Conservation (phyloP, 2,329 filamentous ascomycete species). For the Erysiphe pisi region DNA sequence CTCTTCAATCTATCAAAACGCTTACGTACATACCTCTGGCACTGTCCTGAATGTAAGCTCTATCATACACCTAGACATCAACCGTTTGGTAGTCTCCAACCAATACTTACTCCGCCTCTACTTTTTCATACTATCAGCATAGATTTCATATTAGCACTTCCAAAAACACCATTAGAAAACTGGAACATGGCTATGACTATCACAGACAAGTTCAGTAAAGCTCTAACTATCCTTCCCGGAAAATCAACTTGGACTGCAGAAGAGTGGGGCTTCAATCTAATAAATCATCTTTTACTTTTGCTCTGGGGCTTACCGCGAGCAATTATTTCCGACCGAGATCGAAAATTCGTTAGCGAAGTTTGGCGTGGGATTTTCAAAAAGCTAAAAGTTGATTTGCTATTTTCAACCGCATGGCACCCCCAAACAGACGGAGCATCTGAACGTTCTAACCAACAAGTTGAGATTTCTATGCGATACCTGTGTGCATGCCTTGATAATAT, state of each 20-base stretch:
- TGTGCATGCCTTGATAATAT: background rate
- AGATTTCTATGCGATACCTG: background rate
- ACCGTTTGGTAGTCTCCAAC: background rate
- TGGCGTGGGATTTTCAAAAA: conserved; percentile 11
- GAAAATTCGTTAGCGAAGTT: background rate
- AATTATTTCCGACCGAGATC: conserved; percentile 3
- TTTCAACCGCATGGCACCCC: conserved; percentile 19
- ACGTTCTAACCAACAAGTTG: background rate
- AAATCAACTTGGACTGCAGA: conserved; percentile 17
- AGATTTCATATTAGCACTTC: background rate
- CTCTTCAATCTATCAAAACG: background rate
- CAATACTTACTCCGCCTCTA: background rate
- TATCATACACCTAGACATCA: background rate
- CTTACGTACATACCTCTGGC: background rate
- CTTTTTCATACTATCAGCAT: background rate
- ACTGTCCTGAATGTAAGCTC: background rate
- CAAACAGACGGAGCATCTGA: background rate
- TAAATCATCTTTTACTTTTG: background rate
- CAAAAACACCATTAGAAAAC: background rate
- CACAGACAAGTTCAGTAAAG: background rate
- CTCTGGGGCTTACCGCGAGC: background rate
- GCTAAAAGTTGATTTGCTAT: background rate
- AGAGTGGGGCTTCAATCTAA: background rate
- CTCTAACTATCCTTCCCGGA: background rate
- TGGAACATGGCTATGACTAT: background rate